These are phyloP conservation scores for Tolypocladium inflatum DNA, from an alignment of 2,329 filamentous ascomycete species.

Conservation along the genomic window DNA sequence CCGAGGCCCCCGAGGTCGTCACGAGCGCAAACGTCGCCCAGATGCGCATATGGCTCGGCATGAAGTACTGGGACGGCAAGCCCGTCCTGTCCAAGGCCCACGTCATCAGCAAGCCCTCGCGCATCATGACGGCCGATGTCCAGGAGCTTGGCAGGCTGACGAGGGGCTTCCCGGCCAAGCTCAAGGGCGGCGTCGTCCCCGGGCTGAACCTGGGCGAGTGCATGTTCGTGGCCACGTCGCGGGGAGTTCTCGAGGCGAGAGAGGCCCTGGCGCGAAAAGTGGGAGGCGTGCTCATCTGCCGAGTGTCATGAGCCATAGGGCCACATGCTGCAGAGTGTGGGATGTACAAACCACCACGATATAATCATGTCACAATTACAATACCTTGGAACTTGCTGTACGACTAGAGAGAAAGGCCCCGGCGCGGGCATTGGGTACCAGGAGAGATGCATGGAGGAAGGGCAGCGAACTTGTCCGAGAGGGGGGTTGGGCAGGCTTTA, in stretches of 20 bases:
- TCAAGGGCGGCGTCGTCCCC: constrained; percentile 57
- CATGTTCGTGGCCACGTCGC: constrained; percentile 69
- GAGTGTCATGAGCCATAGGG: constrained; percentile 38
- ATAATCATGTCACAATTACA: not conserved
- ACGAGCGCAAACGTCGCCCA: constrained; percentile 63
- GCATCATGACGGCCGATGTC: constrained; percentile 58
- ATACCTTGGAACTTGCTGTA: not conserved
- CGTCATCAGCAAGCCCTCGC: constrained; percentile 64
- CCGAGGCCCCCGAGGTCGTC: constrained; percentile 43
- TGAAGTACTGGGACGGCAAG: constrained; percentile 82
- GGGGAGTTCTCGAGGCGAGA: constrained; percentile 69
- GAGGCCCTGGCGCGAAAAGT: constrained; percentile 74
- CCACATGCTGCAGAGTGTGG: not conserved
- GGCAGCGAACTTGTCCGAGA: not conserved
- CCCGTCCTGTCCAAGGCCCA: constrained; percentile 63
- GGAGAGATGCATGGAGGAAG: not conserved
- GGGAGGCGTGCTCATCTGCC: constrained; percentile 72
- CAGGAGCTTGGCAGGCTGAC: constrained; percentile 54
- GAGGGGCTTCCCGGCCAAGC: constrained; percentile 51
- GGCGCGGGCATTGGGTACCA: not conserved
- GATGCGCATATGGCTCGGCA: constrained; percentile 73
- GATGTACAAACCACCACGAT: not conserved
- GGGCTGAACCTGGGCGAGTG: constrained; percentile 75
- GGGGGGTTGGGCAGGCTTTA: not conserved
- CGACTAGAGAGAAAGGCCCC: not conserved